Percentiles rank a stretch among this genome's conserved stretches.
phyloP scores from a whole-genome alignment of 148 eudicot species.

The Dysphania ambrosioides region DNA sequence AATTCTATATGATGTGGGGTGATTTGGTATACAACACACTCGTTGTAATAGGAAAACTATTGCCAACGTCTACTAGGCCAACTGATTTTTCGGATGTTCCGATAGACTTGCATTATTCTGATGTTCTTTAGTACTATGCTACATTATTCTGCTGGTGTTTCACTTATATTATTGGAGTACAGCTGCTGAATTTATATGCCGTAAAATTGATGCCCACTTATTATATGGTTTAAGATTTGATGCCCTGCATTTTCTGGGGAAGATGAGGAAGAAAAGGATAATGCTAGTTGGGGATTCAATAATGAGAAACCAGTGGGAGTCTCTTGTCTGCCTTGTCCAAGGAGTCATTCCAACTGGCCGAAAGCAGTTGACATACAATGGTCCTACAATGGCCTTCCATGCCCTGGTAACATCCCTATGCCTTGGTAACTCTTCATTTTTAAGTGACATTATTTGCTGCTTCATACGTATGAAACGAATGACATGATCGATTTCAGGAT shows the following conservation, averaged over 20 bases:
- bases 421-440: neutral
- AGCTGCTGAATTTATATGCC: neutral
- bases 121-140: too few species aligned
- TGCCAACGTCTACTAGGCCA: too few species aligned
- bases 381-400: slow-evolving; percentile 75
- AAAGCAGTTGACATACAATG: slow-evolving; percentile 56
- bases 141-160: too few species aligned
- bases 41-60: too few species aligned
- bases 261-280: slow-evolving; percentile 76
- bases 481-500: slow-evolving; percentile 39
- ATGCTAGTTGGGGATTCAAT: slow-evolving; percentile 90
- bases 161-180: neutral
- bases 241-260: slow-evolving; percentile 70
- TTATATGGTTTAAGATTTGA: slow-evolving; percentile 46
- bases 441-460: neutral
- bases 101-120: too few species aligned
- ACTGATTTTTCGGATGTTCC: too few species aligned
- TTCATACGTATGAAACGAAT: neutral
- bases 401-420: slow-evolving; percentile 43
- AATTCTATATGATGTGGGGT: too few species aligned
- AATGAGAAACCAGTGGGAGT: slow-evolving; percentile 95
- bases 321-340: slow-evolving; percentile 77
- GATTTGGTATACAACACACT: too few species aligned
- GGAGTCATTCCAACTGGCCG: slow-evolving; percentile 63
- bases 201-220: neutral